Percentiles rank a stretch among this genome's conserved stretches.
These are phyloP conservation scores for Fusarium sp. DNA, from an alignment of 2,329 filamentous ascomycete genomes.

Conservation along the genomic window DNA sequence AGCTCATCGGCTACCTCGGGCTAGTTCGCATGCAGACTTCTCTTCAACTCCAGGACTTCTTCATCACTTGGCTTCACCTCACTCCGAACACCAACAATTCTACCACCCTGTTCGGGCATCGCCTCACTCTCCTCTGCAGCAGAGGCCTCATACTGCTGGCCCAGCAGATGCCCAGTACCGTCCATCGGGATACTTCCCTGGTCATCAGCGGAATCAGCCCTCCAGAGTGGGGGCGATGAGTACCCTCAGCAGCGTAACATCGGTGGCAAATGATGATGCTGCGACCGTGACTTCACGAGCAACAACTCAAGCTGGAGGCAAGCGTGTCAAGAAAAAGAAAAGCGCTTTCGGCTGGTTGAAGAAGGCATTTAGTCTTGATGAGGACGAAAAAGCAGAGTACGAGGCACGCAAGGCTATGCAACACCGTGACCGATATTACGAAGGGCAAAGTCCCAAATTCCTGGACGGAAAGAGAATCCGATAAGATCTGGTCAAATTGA, in stretches of 20 bases:
- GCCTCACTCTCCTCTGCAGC: constrained; percentile 72
- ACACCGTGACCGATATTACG: constrained; percentile 60
- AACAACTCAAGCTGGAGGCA: constrained; percentile 48
- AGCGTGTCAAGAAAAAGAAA: constrained; percentile 71
- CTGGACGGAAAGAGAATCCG: constrained; percentile 65
- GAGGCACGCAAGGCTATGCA: constrained; percentile 64
- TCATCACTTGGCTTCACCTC: constrained; percentile 48
- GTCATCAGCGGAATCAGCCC: constrained; percentile 61
- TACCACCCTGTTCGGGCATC: constrained; percentile 72
- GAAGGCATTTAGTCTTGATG: constrained; percentile 73
- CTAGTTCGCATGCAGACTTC: constrained; percentile 49
- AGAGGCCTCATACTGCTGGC: constrained; percentile 66
- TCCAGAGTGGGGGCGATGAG: constrained; percentile 66
- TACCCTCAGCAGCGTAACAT: constrained; percentile 66
- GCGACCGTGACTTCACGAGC: constrained; percentile 44
- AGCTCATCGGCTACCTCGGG: constrained; percentile 49
- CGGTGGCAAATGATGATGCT: constrained; percentile 57
- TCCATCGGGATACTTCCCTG: constrained; percentile 50
- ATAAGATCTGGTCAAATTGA: constrained; percentile 19
- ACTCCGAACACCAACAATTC: constrained; percentile 59
- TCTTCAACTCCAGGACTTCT: constrained; percentile 40
- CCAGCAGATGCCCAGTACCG: constrained; percentile 44
- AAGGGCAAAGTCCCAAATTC: constrained; percentile 62
- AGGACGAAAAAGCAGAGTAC: constrained; percentile 70
- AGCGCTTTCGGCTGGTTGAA: constrained; percentile 76